Evolutionary conservation across 352 stramenopile genomes (phyloP).

Genomic region (Thalassiosira exigua): DNA sequence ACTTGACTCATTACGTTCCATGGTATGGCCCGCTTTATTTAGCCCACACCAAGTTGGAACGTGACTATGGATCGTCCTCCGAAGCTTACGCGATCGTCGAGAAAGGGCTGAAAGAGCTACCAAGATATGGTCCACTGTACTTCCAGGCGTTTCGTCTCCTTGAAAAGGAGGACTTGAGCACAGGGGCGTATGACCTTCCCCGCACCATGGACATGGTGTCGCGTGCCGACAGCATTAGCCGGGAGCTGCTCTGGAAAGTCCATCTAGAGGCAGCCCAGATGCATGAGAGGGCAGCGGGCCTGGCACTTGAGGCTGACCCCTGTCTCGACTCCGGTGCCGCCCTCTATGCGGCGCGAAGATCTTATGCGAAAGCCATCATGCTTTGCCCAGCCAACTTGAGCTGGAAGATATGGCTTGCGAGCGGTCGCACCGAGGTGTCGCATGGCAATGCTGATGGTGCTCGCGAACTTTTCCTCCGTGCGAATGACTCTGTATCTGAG

Average conservation of each 20-base stretch:
- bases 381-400: slow-evolving; percentile 85
- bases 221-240: slow-evolving; percentile 82
- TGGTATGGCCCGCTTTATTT: slow-evolving; percentile 91
- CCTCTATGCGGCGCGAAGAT: slow-evolving; percentile 42
- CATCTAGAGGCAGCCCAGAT: slow-evolving; percentile 87
- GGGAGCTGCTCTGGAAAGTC: slow-evolving; percentile 90
- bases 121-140: slow-evolving; percentile 90
- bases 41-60: slow-evolving; percentile 87
- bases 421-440: slow-evolving; percentile 85
- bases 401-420: slow-evolving; percentile 90
- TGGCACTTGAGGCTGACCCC: slow-evolving; percentile 20
- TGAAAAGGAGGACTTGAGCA: slow-evolving; percentile 82
- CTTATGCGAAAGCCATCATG: slow-evolving; percentile 82
- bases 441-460: slow-evolving; percentile 72
- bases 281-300: slow-evolving; percentile 81
- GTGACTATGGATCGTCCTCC: slow-evolving; percentile 76
- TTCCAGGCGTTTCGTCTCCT: slow-evolving; percentile 88
- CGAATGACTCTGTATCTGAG: slow-evolving; percentile 85
- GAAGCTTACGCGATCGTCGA: slow-evolving; percentile 86
- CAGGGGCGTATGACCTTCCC: slow-evolving; percentile 61
- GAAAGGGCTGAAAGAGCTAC: slow-evolving; percentile 85
- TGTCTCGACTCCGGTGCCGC: slow-evolving; percentile 26
- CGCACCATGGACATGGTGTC: slow-evolving; percentile 71
- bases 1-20: slow-evolving; percentile 86
- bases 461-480: slow-evolving; percentile 83